Conservation (phyloP, 495 filamentous ascomycete genomes). For the Trichoderma gamsii region DNA sequence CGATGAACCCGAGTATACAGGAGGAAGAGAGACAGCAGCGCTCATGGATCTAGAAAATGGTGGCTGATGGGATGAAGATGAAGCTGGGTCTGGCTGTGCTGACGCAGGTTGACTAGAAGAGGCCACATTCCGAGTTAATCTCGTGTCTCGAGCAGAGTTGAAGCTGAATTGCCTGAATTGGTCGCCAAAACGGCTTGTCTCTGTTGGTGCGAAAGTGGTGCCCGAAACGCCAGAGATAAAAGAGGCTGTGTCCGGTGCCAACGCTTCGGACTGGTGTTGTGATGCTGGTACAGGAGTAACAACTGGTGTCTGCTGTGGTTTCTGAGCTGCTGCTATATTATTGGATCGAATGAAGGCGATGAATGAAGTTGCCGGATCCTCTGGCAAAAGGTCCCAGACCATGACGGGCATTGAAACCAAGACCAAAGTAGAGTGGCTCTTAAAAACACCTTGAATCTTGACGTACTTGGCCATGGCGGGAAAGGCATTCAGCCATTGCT, state of each 20-base stretch:
- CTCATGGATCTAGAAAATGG: not conserved
- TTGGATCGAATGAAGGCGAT: slow-evolving; percentile 47
- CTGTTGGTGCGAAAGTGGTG: slow-evolving; percentile 25
- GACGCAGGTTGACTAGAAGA: not conserved
- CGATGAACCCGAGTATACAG: slow-evolving; percentile 18
- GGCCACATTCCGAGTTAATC: not conserved
- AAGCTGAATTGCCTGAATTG: not conserved
- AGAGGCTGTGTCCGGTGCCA: slow-evolving; percentile 26
- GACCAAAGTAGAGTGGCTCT: slow-evolving; percentile 46
- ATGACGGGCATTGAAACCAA: slow-evolving; percentile 45
- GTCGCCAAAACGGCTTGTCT: not conserved
- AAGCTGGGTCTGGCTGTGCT: slow-evolving; percentile 1
- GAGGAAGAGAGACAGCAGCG: slow-evolving; percentile 19
- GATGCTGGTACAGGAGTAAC: not conserved
- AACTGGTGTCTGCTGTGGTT: not conserved
- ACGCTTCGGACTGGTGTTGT: not conserved
- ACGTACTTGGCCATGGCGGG: slow-evolving; percentile 46
- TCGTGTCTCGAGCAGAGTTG: not conserved
- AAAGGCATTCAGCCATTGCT: slow-evolving; percentile 40
- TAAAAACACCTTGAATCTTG: slow-evolving; percentile 47
- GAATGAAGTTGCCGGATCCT: slow-evolving; percentile 46
- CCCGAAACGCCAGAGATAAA: slow-evolving; percentile 26
- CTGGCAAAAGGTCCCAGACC: slow-evolving; percentile 48
- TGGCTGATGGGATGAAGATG: slow-evolving; percentile 14
- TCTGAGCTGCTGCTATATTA: slow-evolving; percentile 27